Evolutionary conservation across 768 basidiomycete species (phyloP).

Genomic region (Tricholoma flavovirens): DNA sequence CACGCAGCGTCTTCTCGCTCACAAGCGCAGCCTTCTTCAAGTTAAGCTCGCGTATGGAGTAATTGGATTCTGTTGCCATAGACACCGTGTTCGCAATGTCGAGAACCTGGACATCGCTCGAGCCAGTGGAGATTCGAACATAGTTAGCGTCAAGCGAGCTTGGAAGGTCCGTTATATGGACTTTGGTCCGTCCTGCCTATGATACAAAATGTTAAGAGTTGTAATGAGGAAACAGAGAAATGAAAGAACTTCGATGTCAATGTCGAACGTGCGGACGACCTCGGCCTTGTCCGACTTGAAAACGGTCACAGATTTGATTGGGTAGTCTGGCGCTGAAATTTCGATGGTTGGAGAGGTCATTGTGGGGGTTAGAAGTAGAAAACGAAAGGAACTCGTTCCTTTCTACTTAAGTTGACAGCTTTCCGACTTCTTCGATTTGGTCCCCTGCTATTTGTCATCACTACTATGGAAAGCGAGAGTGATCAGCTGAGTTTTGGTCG

Average conservation of each 20-base stretch:
- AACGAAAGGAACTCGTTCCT: background rate
- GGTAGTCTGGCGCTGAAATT: constrained; percentile 32
- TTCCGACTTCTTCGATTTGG: too few species aligned
- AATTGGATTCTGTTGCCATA: background rate
- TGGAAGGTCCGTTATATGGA: constrained; percentile 45
- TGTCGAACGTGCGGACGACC: constrained; percentile 43
- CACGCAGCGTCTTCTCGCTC: constrained; percentile 32
- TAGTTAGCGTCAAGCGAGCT: constrained; percentile 46
- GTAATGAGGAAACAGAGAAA: background rate
- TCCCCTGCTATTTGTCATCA: too few species aligned
- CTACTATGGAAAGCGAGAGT: too few species aligned
- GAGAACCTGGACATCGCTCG: constrained; percentile 38
- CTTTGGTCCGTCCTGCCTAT: constrained; percentile 48
- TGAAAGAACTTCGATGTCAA: constrained; percentile 42
- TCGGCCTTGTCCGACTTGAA: constrained; percentile 55
- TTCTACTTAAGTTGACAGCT: background rate
- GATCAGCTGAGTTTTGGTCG: too few species aligned
- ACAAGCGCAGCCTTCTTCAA: constrained; percentile 31
- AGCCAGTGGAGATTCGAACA: constrained; percentile 47
- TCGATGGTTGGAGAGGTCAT: constrained; percentile 4
- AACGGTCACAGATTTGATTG: constrained; percentile 51
- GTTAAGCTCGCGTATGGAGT: constrained; percentile 26
- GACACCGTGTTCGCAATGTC: constrained; percentile 34
- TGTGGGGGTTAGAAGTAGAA: background rate
- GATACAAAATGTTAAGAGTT: background rate